Percentiles rank a stretch among this genome's conserved stretches.
phyloP scores from a whole-genome alignment of 306 rosid species.

The Hippophae tibetana region DNA sequence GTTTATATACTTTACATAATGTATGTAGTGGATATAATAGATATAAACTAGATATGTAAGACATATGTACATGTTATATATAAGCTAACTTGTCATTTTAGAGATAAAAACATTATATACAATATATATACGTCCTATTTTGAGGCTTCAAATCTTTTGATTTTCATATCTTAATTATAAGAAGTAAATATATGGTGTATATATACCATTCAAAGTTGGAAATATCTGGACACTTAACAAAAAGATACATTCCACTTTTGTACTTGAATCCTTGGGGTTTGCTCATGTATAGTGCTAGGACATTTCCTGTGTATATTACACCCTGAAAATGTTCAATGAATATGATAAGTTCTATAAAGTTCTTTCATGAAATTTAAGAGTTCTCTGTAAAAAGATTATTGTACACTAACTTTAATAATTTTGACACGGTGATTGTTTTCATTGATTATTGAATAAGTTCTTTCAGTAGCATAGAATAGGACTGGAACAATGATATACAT shows the following conservation, averaged over 20 bases:
- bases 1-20: too few species aligned
- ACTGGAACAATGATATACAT: constrained; percentile 69
- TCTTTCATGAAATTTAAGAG: background rate
- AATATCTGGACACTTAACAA: constrained; percentile 81
- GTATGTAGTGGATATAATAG: too few species aligned
- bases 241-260: constrained; percentile 85
- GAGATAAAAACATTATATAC: too few species aligned
- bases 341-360: constrained; percentile 11
- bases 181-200: too few species aligned
- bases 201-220: constrained; percentile 75
- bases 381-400: background rate
- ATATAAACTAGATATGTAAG: too few species aligned
- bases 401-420: constrained; percentile 49
- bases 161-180: too few species aligned
- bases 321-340: constrained; percentile 48
- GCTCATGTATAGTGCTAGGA: constrained; percentile 71
- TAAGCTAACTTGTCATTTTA: too few species aligned
- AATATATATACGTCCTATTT: too few species aligned
- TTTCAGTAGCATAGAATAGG: constrained; percentile 51
- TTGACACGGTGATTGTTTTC: constrained; percentile 46
- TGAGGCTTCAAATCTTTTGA: too few species aligned
- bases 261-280: constrained; percentile 70
- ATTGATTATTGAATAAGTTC: constrained; percentile 30
- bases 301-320: constrained; percentile 71
- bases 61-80: too few species aligned